A percentile compares a stretch with the other conserved stretches of the same genome.
Evolutionary conservation across 495 filamentous ascomycete species (phyloP).

Genomic region (Mytilinidion resinicola): DNA sequence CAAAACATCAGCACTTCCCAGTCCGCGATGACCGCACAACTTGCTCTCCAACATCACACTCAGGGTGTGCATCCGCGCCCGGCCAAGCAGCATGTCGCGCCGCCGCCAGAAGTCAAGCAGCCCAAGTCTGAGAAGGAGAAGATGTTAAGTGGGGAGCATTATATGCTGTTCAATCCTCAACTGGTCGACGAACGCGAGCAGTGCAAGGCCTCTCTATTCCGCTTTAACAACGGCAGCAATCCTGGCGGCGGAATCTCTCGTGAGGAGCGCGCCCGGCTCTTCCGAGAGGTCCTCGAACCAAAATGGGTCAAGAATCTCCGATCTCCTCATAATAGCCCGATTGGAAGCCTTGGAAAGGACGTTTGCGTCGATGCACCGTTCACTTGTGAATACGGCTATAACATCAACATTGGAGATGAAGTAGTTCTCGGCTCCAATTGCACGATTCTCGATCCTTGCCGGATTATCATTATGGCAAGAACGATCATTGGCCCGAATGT

Average conservation of each 20-base stretch:
- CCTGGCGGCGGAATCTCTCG: slow-evolving; percentile 67
- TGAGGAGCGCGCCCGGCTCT: slow-evolving; percentile 71
- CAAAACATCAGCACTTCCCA: background rate
- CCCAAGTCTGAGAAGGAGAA: slow-evolving; percentile 74
- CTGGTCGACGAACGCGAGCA: slow-evolving; percentile 79
- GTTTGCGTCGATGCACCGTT: slow-evolving; percentile 85
- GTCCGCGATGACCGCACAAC: slow-evolving; percentile 19
- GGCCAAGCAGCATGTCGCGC: slow-evolving; percentile 15
- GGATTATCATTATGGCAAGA: slow-evolving; percentile 69
- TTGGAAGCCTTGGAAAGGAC: slow-evolving; percentile 55
- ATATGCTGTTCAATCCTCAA: slow-evolving; percentile 68
- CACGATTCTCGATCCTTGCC: slow-evolving; percentile 73
- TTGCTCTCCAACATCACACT: slow-evolving; percentile 24
- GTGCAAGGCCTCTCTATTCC: slow-evolving; percentile 76
- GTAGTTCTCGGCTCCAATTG: slow-evolving; percentile 83
- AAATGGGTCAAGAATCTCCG: slow-evolving; percentile 4
- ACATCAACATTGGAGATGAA: slow-evolving; percentile 81
- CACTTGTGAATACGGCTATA: slow-evolving; percentile 92
- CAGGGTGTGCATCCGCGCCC: slow-evolving; percentile 7
- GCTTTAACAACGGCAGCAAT: slow-evolving; percentile 86
- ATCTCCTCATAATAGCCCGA: background rate
- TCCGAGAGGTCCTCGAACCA: slow-evolving; percentile 61
- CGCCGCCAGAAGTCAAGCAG: slow-evolving; percentile 39
- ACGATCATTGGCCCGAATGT: slow-evolving; percentile 83
- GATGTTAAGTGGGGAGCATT: slow-evolving; percentile 81